A percentile compares a stretch with the other conserved stretches of the same genome.
Evolutionary conservation across 2,329 filamentous ascomycete genomes (phyloP).

Genomic region (Xylariales sp.): DNA sequence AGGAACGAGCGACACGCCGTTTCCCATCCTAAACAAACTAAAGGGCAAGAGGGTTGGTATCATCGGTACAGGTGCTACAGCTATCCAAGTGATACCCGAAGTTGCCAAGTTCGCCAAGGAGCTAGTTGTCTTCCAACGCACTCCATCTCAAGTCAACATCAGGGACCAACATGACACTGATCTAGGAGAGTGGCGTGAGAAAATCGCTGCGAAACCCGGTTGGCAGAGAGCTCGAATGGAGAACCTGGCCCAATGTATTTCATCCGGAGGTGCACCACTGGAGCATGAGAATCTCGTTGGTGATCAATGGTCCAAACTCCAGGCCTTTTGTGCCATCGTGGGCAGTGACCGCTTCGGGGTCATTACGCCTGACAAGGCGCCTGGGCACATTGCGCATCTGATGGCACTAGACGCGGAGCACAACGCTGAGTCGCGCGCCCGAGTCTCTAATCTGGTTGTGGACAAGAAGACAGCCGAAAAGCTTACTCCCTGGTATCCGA

Average conservation of each 20-base stretch:
- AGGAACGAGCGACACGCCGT: conserved; percentile 3
- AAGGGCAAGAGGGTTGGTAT: conserved; percentile 5
- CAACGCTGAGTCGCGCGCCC: conserved; percentile 30
- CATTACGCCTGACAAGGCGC: conserved; percentile 6
- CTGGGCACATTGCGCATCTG: conserved; percentile 2
- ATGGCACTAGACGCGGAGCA: conserved; percentile 10
- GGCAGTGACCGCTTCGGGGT: neutral
- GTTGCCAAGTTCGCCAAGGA: conserved; percentile 4
- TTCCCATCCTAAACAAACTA: neutral
- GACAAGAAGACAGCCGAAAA: conserved; percentile 4
- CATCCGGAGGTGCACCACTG: neutral
- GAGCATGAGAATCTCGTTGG: conserved; percentile 6
- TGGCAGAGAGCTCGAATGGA: conserved; percentile 6
- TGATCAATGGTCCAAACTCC: conserved; percentile 2
- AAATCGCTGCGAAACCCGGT: conserved; percentile 5
- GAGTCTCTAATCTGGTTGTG: neutral
- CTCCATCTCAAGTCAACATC: conserved; percentile 2
- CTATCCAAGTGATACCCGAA: conserved; percentile 3
- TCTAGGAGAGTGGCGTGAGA: conserved; percentile 1
- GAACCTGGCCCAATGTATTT: conserved; percentile 3
- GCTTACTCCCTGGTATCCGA: conserved; percentile 54
- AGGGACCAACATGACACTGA: conserved; percentile 3
- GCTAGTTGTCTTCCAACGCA: conserved; percentile 4
- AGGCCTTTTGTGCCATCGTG: conserved; percentile 1
- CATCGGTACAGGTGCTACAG: conserved; percentile 3